These are phyloP conservation scores for Lactarius deliciosus DNA, from an alignment of 768 basidiomycete genomes.

Conservation along the genomic window DNA sequence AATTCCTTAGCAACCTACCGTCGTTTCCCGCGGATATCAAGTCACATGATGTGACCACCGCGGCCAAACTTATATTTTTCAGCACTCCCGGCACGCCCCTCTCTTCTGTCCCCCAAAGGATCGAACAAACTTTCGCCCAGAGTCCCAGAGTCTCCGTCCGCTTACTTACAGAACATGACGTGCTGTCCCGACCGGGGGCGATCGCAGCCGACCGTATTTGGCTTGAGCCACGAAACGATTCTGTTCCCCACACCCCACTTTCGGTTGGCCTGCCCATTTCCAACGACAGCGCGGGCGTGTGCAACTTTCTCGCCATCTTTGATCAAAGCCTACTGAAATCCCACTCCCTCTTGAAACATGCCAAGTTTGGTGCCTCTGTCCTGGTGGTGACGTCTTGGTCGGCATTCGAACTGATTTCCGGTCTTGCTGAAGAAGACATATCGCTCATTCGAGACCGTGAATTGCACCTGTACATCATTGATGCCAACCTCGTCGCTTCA, in stretches of 20 bases:
- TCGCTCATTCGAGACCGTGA: slow-evolving; percentile 50
- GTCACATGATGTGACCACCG: slow-evolving; percentile 33
- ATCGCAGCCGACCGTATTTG: slow-evolving; percentile 67
- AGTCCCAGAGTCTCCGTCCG: slow-evolving; percentile 55
- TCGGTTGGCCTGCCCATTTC: slow-evolving; percentile 58
- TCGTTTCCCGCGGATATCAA: slow-evolving; percentile 29
- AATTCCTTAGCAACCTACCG: slow-evolving; percentile 38
- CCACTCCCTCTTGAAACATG: slow-evolving; percentile 67
- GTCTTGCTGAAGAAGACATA: slow-evolving; percentile 54
- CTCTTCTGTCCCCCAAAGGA: slow-evolving; percentile 47
- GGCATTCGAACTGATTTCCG: slow-evolving; percentile 66
- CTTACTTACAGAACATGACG: slow-evolving; percentile 68
- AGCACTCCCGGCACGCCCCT: slow-evolving; percentile 55
- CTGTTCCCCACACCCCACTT: slow-evolving; percentile 48
- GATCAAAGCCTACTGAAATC: slow-evolving; percentile 78
- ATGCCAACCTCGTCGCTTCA: slow-evolving; percentile 54
- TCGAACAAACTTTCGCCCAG: slow-evolving; percentile 58
- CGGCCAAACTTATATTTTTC: slow-evolving; percentile 60
- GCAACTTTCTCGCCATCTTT: slow-evolving; percentile 73
- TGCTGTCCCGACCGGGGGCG: slow-evolving; percentile 71
- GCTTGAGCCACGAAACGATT: slow-evolving; percentile 49
- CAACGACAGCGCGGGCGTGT: slow-evolving; percentile 43
- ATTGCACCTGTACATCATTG: slow-evolving; percentile 57
- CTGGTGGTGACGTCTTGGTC: slow-evolving; percentile 79
- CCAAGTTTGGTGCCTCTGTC: slow-evolving; percentile 65